Evolutionary conservation across 2,329 filamentous ascomycete species (phyloP), one percentile per base, ranked within the genome.

Genomic region (Penicillium sp.): DNA sequence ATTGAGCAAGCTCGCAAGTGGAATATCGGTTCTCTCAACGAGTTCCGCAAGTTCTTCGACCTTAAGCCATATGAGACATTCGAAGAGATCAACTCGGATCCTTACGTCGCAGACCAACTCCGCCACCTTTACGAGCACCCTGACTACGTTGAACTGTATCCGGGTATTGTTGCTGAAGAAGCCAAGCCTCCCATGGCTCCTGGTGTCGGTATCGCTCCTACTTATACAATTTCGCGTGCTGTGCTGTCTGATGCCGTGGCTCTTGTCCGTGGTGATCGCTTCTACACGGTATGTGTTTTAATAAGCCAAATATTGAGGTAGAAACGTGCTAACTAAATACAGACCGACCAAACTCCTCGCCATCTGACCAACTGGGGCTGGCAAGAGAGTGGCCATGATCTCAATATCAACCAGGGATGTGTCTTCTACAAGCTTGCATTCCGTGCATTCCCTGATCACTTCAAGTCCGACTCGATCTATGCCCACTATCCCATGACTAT

Each of bases 311-410:
- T 48, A 12, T 48, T 21, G 40, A 7, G 24, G 12, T 8, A 38
- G 47, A 35, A 35, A 30, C 11, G 18, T 40, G 23, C 48, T 51
- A 7, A 51, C 18, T 11, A 12, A 24, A 8, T 3, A 12, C 24
- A 68, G 67, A 60, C 80, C n/a, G 89, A 93, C 70, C 92, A 88
- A 69, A 84, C 86, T 62, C 83, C 90, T 0, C 82, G 84, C 8
- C 84, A 85, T 63, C 73, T 95, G 47, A 95, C 90, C 1, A 91
- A 90, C 73, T 96, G 90, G 90, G 90, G 90, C 20, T 93, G 83
- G 75, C 83, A 84, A 55, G 87, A 91, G 67, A 87, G 83, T 3
- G 80, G 88, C 20, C 90, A 87, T 56, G 89, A 95, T 63, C 74
- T 86, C 21, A 83, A 81, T 58, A 74, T 93, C 62, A 89, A 94